A percentile compares a stretch with the other conserved stretches of the same genome.
Evolutionary conservation across 169 alveolate species (phyloP).

Genomic region (Cryptosporidium tyzzeri): DNA sequence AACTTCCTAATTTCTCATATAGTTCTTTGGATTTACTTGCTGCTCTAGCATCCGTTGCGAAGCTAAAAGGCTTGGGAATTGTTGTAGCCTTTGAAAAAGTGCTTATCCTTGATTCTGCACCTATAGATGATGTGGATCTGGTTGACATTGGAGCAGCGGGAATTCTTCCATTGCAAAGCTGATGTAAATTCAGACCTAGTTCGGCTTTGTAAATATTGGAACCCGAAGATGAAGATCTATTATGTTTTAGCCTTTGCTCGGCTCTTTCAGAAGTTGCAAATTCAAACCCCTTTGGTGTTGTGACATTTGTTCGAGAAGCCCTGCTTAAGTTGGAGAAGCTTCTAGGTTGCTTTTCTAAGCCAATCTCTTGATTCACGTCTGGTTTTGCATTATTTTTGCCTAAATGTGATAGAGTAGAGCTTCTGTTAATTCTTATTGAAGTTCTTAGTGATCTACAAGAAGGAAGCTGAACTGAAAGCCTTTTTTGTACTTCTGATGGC

Average conservation of each 20-base stretch:
- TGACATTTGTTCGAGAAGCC: slow-evolving; percentile 15
- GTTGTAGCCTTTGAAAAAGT: slow-evolving; percentile 38
- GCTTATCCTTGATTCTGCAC: slow-evolving; percentile 65
- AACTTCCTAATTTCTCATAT: slow-evolving; percentile 8
- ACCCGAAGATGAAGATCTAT: slow-evolving; percentile 10
- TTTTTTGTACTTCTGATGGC: slow-evolving; percentile 7
- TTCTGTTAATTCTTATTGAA: slow-evolving; percentile 42
- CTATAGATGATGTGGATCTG: slow-evolving; percentile 56
- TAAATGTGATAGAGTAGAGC: neutral
- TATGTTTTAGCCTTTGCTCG: slow-evolving; percentile 31
- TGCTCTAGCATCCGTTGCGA: slow-evolving; percentile 69
- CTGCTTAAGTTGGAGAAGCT: neutral
- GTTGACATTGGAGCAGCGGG: slow-evolving; percentile 47
- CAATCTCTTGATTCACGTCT: neutral
- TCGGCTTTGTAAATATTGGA: neutral
- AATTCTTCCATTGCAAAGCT: slow-evolving; percentile 9
- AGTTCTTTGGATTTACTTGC: slow-evolving; percentile 38
- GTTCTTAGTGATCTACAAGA: slow-evolving; percentile 58
- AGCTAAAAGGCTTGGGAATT: slow-evolving; percentile 64
- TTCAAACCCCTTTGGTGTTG: slow-evolving; percentile 67
- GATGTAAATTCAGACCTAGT: slow-evolving; percentile 26
- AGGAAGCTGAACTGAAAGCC: slow-evolving; percentile 59
- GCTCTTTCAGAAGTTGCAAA: slow-evolving; percentile 71
- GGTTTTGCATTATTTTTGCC: slow-evolving; percentile 5
- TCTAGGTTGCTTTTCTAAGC: neutral